A percentile compares a stretch with the other conserved stretches of the same genome.
Conservation (phyloP, 176 grass and related monocot species). For the Zizania latifolia region DNA sequence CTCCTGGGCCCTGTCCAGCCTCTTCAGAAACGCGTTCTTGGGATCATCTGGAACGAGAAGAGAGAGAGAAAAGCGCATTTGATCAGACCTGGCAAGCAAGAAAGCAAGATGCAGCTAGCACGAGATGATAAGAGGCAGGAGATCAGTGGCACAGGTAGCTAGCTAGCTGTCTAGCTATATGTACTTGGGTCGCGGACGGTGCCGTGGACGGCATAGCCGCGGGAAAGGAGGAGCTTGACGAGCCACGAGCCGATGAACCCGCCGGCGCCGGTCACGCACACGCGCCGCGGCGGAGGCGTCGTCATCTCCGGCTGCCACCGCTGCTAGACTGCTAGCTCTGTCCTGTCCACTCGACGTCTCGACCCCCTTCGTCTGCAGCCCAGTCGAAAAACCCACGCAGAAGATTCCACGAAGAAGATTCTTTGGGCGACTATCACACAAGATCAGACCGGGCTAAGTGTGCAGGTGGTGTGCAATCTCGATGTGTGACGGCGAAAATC, state of each 20-base stretch:
- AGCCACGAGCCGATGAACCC: conserved; percentile 48
- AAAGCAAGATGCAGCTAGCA: neutral
- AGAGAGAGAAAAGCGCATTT: neutral
- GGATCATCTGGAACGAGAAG: conserved; percentile 11
- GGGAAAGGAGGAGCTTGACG: conserved; percentile 50
- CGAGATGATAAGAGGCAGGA: no score
- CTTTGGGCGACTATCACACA: no score
- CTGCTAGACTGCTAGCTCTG: neutral
- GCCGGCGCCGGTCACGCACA: conserved; percentile 44
- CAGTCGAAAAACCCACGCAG: no score
- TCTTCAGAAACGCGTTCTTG: conserved; percentile 34
- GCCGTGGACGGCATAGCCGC: conserved; percentile 46
- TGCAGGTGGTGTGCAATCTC: no score
- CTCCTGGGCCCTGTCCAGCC: conserved; percentile 31
- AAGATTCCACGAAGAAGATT: no score
- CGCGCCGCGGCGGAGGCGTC: conserved; percentile 6
- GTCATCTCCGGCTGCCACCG: neutral
- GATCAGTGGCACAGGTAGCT: no score
- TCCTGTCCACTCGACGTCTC: no score
- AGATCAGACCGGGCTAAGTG: no score
- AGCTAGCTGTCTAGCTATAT: no score
- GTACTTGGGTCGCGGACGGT: conserved; percentile 45
- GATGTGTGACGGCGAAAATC: no score
- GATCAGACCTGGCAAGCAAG: neutral
- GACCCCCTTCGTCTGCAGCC: neutral